phyloP scores from a whole-genome alignment of 306 rosid genomes.

The Prunus dulcis region DNA sequence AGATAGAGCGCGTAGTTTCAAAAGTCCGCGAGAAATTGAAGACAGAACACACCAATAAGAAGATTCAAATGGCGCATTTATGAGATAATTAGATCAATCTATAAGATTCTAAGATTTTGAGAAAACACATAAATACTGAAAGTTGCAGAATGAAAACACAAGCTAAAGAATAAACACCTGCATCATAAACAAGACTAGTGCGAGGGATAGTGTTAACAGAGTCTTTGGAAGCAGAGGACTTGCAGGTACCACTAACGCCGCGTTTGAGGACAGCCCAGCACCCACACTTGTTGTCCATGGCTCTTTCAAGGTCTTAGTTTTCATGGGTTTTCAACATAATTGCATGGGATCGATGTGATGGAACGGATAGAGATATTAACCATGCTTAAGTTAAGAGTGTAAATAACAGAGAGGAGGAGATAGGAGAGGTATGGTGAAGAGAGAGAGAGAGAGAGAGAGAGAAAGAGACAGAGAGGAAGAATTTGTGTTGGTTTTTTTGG shows the following conservation, averaged over 20 bases:
- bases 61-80: slow-evolving; percentile 22
- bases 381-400: neutral
- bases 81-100: slow-evolving; percentile 10
- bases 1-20: neutral
- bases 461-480: neutral
- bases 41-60: slow-evolving; percentile 19
- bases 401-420: neutral
- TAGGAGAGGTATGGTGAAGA: slow-evolving; percentile 6
- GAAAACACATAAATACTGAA: neutral
- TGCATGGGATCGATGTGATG: slow-evolving; percentile 8
- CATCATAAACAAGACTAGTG: slow-evolving; percentile 82
- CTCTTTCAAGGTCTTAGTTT: slow-evolving; percentile 17
- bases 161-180: slow-evolving; percentile 44
- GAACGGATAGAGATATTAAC: slow-evolving; percentile 14
- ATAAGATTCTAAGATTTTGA: slow-evolving; percentile 1
- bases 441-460: slow-evolving; percentile 12
- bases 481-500: slow-evolving; percentile 4
- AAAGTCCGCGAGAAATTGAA: slow-evolving; percentile 6
- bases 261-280: slow-evolving; percentile 88
- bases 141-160: neutral
- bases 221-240: slow-evolving; percentile 68
- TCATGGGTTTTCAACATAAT: slow-evolving; percentile 39
- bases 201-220: slow-evolving; percentile 88
- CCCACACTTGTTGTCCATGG: slow-evolving; percentile 78
- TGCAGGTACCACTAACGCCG: slow-evolving; percentile 77